Base-by-base conservation (phyloP, 1,139 yeast species). In the Yamadazyma taylorii region DNA sequence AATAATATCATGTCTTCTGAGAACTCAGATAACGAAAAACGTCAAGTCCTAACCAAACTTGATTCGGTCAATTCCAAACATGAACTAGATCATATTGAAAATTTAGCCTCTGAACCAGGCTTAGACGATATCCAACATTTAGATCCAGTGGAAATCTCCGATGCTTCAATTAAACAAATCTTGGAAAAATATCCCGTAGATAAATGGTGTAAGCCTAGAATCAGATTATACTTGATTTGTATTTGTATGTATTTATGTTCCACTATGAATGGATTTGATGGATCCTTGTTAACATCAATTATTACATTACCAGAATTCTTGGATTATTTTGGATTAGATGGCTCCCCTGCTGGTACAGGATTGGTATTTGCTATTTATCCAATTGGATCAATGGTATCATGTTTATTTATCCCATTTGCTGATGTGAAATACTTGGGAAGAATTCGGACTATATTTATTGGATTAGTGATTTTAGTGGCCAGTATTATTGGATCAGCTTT, bases 261-360 rank as follows among this genome's bases (percentile, higher is more conserved):
- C 3, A 52, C 55, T 6, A 43, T 40, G 40, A 43, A 43, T 39
- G 57, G 57, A 5, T 52, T 39, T 33, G 57, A 52, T 43, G 55
- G 56, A 10, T 44, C 52, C 3, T 40, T 51, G n/a, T 42, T 48
- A 39, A 42, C 48, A 8, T 36, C 48, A 15, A 51, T 52, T 25
- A 46, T 47, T 22, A 52, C 55, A 5, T 40, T 47, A 17, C 47
- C 46, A 3, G 50, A 46, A 33, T 53, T 47, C 30, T 26, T 45
- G n/a, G 48, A 42, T 12, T 45, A 47, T 25, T 52, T 51, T 32
- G 35, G 44, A 13, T 35, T 49, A 9, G 40, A 35, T 33, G 38
- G 37, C 7, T 36, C 42, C 13, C 42, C 56, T 12, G 48, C 47
- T 14, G 45, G 48, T 5, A 52, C 56, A 11, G 57, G 57, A 13